Evolutionary conservation across 805 yeast genomes (phyloP).

Genomic region (Saccharomycopsis javanensis): DNA sequence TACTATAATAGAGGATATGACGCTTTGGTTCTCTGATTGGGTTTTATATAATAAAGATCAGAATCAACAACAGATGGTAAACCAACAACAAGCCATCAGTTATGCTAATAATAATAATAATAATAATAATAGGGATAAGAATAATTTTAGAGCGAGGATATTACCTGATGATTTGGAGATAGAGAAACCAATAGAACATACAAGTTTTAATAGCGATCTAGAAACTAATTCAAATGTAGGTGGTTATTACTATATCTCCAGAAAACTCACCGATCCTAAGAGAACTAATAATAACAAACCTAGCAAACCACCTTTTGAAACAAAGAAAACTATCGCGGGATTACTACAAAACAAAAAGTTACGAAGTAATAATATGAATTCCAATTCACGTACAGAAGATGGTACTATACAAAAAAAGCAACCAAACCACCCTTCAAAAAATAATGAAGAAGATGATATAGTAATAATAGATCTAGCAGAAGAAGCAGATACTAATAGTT

Average conservation of each 20-base stretch:
- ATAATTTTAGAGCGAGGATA: background rate
- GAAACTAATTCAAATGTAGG: background rate
- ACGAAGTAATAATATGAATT: background rate
- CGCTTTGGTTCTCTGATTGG: background rate
- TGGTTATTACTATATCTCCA: constrained; percentile 2
- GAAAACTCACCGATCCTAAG: constrained; percentile 5
- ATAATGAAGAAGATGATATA: background rate
- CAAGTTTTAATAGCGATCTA: background rate
- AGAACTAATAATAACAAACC: background rate
- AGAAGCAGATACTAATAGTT: background rate
- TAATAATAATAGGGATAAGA: background rate
- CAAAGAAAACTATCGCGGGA: background rate
- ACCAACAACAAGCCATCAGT: background rate
- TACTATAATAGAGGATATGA: background rate
- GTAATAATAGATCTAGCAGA: background rate
- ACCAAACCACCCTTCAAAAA: too few relatives aligned
- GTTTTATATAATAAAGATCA: background rate
- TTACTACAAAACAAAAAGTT: background rate
- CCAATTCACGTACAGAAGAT: background rate
- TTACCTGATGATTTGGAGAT: background rate
- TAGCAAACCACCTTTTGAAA: background rate
- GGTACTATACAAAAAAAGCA: background rate
- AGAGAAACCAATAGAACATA: background rate
- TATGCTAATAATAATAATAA: background rate
- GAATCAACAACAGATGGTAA: background rate